These are phyloP conservation scores for Boletus rubroflammeus DNA, from an alignment of 768 basidiomycete species.

Conservation along the genomic window DNA sequence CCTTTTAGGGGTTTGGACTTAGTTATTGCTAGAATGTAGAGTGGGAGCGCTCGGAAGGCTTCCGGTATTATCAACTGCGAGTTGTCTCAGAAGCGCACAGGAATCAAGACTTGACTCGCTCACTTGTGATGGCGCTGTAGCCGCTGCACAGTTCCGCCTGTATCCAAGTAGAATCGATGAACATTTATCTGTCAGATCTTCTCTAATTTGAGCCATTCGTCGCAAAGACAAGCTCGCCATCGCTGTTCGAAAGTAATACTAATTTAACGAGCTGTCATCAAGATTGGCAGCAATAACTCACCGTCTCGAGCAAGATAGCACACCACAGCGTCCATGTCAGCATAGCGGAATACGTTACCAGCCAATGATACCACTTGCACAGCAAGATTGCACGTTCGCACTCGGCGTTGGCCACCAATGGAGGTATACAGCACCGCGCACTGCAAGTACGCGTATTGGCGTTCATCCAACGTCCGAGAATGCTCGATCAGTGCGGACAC, in stretches of 20 bases:
- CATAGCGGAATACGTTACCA: slow-evolving; percentile 87
- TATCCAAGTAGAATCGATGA: slow-evolving; percentile 82
- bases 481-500: slow-evolving; percentile 76
- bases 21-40: slow-evolving; percentile 74
- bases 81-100: slow-evolving; percentile 5
- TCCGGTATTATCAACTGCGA: slow-evolving; percentile 89
- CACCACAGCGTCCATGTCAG: slow-evolving; percentile 84
- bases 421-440: slow-evolving; percentile 87
- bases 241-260: slow-evolving; percentile 42
- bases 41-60: slow-evolving; percentile 80
- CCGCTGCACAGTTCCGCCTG: slow-evolving; percentile 80
- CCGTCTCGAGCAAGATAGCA: slow-evolving; percentile 75
- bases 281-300: slow-evolving; percentile 35
- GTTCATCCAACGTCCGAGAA: slow-evolving; percentile 61
- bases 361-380: slow-evolving; percentile 77
- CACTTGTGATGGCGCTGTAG: slow-evolving; percentile 77
- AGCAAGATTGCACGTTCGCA: slow-evolving; percentile 83
- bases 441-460: slow-evolving; percentile 76
- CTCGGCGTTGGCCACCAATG: slow-evolving; percentile 69
- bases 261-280: background rate
- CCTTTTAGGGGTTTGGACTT: slow-evolving; percentile 97
- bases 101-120: slow-evolving; percentile 9
- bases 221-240: slow-evolving; percentile 58
- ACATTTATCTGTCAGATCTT: slow-evolving; percentile 80
- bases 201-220: slow-evolving; percentile 72